Conservation (phyloP, 768 basidiomycete species). For the Sarcodon aspratus region DNA sequence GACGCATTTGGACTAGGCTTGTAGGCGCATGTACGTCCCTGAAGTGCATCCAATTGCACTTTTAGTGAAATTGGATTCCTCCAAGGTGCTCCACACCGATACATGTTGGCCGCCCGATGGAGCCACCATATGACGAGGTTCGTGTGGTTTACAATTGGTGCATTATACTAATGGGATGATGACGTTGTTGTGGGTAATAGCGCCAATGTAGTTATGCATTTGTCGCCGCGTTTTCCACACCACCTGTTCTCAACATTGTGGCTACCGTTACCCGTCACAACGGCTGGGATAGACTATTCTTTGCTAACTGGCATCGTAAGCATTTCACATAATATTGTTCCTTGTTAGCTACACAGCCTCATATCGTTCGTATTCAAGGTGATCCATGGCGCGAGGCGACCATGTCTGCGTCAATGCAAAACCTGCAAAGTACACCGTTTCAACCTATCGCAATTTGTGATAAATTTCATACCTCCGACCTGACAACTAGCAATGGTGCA, state of each 20-base stretch:
- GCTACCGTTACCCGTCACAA: slow-evolving; percentile 37
- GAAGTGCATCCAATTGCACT: too few species aligned
- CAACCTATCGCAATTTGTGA: slow-evolving; percentile 49
- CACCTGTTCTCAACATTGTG: slow-evolving; percentile 30
- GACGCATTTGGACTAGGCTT: slow-evolving; percentile 52
- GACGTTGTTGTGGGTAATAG: not conserved
- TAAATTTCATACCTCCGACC: slow-evolving; percentile 64
- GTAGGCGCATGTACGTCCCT: slow-evolving; percentile 37
- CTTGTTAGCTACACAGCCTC: too few species aligned
- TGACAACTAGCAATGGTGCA: slow-evolving; percentile 15
- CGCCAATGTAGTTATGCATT: slow-evolving; percentile 64
- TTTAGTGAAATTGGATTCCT: slow-evolving; percentile 52
- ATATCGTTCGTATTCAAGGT: too few species aligned
- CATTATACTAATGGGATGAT: not conserved
- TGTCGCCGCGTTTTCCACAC: slow-evolving; percentile 39
- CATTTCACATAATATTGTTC: too few species aligned
- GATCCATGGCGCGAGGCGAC: slow-evolving; percentile 69
- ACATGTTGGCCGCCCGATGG: slow-evolving; percentile 42
- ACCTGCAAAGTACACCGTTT: slow-evolving; percentile 31
- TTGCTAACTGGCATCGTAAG: slow-evolving; percentile 59
- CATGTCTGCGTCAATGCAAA: slow-evolving; percentile 41
- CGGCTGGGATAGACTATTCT: slow-evolving; percentile 63
- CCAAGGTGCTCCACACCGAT: slow-evolving; percentile 29
- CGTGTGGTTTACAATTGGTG: slow-evolving; percentile 2
- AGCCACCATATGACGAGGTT: slow-evolving; percentile 45